Evolutionary conservation across 1,284 basidiomycete genomes (phyloP).

Genomic region (Bondarzewia mesenterica): DNA sequence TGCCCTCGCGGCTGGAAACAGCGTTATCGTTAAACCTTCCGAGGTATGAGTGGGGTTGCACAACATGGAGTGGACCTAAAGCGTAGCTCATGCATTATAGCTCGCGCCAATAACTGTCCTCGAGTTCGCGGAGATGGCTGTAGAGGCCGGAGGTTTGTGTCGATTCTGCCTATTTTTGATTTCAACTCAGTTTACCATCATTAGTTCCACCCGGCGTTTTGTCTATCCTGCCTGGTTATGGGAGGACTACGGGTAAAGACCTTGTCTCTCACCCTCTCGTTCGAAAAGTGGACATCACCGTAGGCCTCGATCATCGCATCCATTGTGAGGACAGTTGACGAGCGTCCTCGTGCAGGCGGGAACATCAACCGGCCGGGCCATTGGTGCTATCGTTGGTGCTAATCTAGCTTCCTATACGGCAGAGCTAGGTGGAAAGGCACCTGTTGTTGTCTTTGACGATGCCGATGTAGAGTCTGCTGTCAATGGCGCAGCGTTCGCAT

Average conservation of each 20-base stretch:
- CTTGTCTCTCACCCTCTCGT: conserved; percentile 59
- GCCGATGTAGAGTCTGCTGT: conserved; percentile 62
- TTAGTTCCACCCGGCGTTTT: conserved; percentile 70
- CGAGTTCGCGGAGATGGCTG: conserved; percentile 60
- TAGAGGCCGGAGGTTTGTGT: conserved; percentile 53
- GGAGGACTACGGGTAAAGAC: conserved; percentile 50
- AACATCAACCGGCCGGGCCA: conserved; percentile 60
- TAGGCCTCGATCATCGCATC: conserved; percentile 23
- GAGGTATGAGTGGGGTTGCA: conserved; percentile 37
- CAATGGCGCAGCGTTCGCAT: conserved; percentile 75
- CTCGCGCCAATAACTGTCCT: conserved; percentile 73
- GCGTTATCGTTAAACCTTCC: conserved; percentile 76
- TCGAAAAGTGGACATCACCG: conserved; percentile 77
- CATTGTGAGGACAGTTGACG: background rate
- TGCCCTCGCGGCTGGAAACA: conserved; percentile 78
- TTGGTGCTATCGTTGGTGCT: conserved; percentile 63
- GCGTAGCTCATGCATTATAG: conserved; percentile 24
- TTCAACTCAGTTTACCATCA: background rate
- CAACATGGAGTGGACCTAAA: background rate
- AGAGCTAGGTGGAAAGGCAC: conserved; percentile 79
- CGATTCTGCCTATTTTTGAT: background rate
- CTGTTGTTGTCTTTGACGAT: conserved; percentile 71
- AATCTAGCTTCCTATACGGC: conserved; percentile 73
- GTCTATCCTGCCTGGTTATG: conserved; percentile 65
- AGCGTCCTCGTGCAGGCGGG: conserved; percentile 47